These are phyloP conservation scores for Phaseolus coccineus DNA, from an alignment of 331 rosid species.

Conservation along the genomic window DNA sequence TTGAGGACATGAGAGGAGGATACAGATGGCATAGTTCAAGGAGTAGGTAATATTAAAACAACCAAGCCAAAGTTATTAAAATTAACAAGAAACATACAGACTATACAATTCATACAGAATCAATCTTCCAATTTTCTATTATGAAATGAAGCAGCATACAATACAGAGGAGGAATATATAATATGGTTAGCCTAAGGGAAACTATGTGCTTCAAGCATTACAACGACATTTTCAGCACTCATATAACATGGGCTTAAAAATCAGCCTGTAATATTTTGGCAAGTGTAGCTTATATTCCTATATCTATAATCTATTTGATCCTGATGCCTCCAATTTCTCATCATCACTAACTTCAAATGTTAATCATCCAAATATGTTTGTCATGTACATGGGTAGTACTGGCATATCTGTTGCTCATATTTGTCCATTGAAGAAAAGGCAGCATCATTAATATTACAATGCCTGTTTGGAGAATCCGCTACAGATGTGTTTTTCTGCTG, in stretches of 20 bases:
- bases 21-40: too few species aligned
- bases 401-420: neutral
- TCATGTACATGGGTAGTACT: neutral
- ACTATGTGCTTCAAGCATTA: conserved; percentile 31
- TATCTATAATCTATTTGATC: conserved; percentile 43
- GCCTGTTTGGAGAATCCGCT: conserved; percentile 50
- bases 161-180: neutral
- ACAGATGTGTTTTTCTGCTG: conserved; percentile 51
- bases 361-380: neutral
- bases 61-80: too few species aligned
- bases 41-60: too few species aligned
- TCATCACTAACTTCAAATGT: neutral
- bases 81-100: too few species aligned
- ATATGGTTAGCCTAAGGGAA: conserved; percentile 42
- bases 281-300: conserved; percentile 38
- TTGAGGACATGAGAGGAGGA: too few species aligned
- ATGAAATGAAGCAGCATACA: conserved; percentile 8
- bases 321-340: neutral
- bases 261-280: conserved; percentile 2
- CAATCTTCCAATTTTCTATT: too few species aligned
- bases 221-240: neutral
- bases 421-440: neutral
- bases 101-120: too few species aligned
- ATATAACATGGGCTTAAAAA: conserved; percentile 11
- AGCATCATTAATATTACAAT: conserved; percentile 42